A percentile compares a stretch with the other conserved stretches of the same genome.
Evolutionary conservation across 1,139 yeast genomes (phyloP).

Genomic region (Chernovozyma sophiae-reginae): DNA sequence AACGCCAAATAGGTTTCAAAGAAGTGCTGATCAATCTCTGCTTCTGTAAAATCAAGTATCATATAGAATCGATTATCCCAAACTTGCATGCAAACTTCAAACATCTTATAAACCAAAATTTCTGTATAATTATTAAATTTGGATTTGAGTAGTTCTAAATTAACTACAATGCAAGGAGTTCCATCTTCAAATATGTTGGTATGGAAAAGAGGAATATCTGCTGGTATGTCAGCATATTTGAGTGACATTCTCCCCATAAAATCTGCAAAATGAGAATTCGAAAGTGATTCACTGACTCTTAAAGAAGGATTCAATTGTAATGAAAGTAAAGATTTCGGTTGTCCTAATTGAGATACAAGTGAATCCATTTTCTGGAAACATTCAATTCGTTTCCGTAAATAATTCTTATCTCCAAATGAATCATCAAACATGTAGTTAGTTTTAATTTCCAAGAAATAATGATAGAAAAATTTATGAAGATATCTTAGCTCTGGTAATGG

Average conservation of each 20-base stretch:
- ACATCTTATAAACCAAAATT: slow-evolving; percentile 53
- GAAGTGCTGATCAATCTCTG: slow-evolving; percentile 29
- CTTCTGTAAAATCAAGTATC: slow-evolving; percentile 69
- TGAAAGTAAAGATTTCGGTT: slow-evolving; percentile 41
- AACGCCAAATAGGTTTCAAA: slow-evolving; percentile 29
- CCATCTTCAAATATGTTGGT: slow-evolving; percentile 73
- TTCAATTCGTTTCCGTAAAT: slow-evolving; percentile 21
- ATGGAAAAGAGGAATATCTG: slow-evolving; percentile 49
- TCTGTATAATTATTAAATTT: slow-evolving; percentile 48
- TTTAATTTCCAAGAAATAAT: slow-evolving; percentile 55
- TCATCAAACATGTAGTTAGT: slow-evolving; percentile 27
- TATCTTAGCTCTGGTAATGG: slow-evolving; percentile 50
- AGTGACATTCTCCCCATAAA: slow-evolving; percentile 69
- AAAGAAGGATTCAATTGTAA: slow-evolving; percentile 53
- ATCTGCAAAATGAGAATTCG: slow-evolving; percentile 57
- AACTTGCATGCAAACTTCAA: slow-evolving; percentile 66
- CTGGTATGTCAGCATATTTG: slow-evolving; percentile 41
- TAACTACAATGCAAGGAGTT: slow-evolving; percentile 60
- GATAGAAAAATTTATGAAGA: slow-evolving; percentile 63
- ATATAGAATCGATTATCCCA: slow-evolving; percentile 69
- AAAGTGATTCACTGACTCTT: slow-evolving; percentile 40
- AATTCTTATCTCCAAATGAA: slow-evolving; percentile 17
- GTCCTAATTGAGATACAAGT: slow-evolving; percentile 30
- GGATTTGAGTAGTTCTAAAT: slow-evolving; percentile 34
- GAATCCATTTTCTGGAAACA: slow-evolving; percentile 26